A percentile compares a stretch with the other conserved stretches of the same genome.
Conservation (phyloP, 306 rosid species). For the Benincasa hispida region DNA sequence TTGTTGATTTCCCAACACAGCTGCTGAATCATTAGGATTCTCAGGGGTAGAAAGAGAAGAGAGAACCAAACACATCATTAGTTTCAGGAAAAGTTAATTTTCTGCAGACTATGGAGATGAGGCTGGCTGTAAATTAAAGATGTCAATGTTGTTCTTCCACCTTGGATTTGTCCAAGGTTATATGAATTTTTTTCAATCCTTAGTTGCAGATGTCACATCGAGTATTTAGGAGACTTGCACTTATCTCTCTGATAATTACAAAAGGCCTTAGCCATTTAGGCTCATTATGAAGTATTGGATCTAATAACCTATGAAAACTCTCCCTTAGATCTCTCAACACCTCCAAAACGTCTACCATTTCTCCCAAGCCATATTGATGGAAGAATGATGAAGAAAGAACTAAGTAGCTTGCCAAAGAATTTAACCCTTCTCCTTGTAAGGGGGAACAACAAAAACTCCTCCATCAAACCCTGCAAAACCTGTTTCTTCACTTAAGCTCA, state of each 20-base stretch:
- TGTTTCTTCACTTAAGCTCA: neutral
- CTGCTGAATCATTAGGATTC: neutral
- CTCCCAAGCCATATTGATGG: neutral
- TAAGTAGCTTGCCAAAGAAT: too few species aligned
- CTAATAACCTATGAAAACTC: neutral
- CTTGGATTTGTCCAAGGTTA: neutral
- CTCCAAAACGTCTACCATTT: neutral
- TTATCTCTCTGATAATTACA: neutral
- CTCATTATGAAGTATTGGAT: neutral
- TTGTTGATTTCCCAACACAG: neutral
- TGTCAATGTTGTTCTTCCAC: neutral
- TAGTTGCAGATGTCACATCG: neutral
- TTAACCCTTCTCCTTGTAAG: too few species aligned
- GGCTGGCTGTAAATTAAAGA: neutral
- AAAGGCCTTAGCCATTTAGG: neutral
- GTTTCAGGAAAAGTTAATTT: neutral
- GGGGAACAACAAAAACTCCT: too few species aligned
- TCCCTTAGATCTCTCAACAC: neutral
- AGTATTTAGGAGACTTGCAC: neutral
- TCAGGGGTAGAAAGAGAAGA: neutral
- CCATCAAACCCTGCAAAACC: too few species aligned
- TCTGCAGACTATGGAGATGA: neutral
- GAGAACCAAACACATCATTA: neutral
- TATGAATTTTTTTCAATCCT: neutral
- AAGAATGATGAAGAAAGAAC: too few species aligned